Evolutionary conservation across 2,329 filamentous ascomycete genomes (phyloP).

Genomic region (Penicillium decumbens): DNA sequence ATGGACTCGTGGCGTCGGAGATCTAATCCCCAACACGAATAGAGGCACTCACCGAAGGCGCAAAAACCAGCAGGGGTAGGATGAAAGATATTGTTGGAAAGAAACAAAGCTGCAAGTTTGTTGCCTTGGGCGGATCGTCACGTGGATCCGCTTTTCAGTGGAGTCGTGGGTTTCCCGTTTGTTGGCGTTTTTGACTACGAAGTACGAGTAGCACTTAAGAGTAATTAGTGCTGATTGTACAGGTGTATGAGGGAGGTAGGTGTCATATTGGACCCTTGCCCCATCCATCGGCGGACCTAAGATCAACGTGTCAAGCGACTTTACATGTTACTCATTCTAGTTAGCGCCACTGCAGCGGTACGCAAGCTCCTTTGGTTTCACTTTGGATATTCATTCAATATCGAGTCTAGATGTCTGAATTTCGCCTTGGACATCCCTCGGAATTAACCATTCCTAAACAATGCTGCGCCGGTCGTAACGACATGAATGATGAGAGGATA

Average conservation of each 20-base stretch:
- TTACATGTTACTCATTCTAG: background rate
- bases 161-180: slow-evolving; percentile 1
- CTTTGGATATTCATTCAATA: background rate
- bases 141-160: slow-evolving; percentile 15
- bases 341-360: background rate
- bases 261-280: background rate
- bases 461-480: background rate
- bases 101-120: slow-evolving; percentile 7
- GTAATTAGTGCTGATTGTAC: no score
- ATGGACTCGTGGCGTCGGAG: slow-evolving; percentile 10
- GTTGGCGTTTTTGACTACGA: no score
- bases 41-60: slow-evolving; percentile 2
- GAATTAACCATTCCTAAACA: background rate
- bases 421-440: background rate
- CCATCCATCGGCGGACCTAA: background rate
- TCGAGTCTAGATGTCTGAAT: background rate
- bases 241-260: background rate
- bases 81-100: slow-evolving; percentile 3
- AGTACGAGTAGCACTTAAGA: background rate
- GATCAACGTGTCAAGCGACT: background rate
- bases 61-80: slow-evolving; percentile 4
- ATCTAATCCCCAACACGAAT: background rate
- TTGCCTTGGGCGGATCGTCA: slow-evolving; percentile 13
- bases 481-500: background rate
- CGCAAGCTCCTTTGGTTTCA: background rate